A percentile compares a stretch with the other conserved stretches of the same genome.
Conservation (phyloP, 208 protist genomes). For the Porcisia hertigi region DNA sequence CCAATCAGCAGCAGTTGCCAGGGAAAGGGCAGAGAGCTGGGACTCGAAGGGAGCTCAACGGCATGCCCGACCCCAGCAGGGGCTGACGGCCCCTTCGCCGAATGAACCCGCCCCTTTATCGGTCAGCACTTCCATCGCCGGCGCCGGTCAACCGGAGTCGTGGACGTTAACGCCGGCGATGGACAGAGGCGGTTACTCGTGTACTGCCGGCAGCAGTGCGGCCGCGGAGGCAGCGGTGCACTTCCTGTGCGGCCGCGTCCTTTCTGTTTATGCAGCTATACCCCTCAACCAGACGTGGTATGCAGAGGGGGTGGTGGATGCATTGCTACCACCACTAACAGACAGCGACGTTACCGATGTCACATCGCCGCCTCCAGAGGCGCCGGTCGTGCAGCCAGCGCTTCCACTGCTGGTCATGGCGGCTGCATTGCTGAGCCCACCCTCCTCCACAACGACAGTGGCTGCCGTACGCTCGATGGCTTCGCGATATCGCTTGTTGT, state of each 20-base stretch:
- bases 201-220: neutral
- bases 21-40: neutral
- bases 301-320: conserved; percentile 60
- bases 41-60: neutral
- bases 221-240: conserved; percentile 11
- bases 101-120: neutral
- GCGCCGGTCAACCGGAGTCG: neutral
- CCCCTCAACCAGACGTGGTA: conserved; percentile 77
- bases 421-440: conserved; percentile 59
- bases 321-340: conserved; percentile 32
- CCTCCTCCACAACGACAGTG: neutral
- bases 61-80: neutral
- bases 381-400: neutral
- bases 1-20: neutral
- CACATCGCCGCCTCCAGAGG: neutral
- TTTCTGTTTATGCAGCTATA: conserved; percentile 55
- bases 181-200: conserved; percentile 12
- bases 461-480: neutral
- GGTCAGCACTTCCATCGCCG: neutral
- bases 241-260: conserved; percentile 55
- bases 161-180: conserved; percentile 1
- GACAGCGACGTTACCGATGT: no score
- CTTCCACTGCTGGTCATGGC: conserved; percentile 47
- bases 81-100: neutral
- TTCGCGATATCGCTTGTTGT: neutral